These are phyloP conservation scores for Talaromyces ruber DNA, from an alignment of 495 filamentous ascomycete species.

Conservation along the genomic window DNA sequence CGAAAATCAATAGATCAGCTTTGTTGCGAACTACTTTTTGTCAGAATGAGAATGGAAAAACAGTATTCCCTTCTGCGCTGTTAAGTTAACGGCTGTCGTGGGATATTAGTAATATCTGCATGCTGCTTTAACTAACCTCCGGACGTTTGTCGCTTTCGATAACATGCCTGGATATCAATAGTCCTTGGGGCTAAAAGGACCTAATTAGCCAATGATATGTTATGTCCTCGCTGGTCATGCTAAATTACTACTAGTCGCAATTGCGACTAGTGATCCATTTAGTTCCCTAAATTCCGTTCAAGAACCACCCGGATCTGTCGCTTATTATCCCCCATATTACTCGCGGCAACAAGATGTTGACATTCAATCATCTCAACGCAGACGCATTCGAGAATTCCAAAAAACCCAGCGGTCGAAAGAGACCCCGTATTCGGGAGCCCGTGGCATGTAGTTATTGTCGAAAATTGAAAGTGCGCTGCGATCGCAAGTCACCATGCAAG, in stretches of 20 bases:
- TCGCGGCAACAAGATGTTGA: background rate
- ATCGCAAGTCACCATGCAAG: slow-evolving; percentile 15
- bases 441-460: slow-evolving; percentile 13
- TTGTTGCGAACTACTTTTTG: background rate
- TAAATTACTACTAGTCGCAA: background rate
- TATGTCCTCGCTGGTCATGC: background rate
- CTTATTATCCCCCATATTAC: background rate
- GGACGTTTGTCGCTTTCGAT: too few relatives aligned
- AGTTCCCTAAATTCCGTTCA: background rate
- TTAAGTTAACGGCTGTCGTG: background rate
- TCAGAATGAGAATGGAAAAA: background rate
- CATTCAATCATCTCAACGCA: background rate
- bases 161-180: too few relatives aligned
- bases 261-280: background rate
- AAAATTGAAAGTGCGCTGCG: slow-evolving; percentile 15
- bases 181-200: too few relatives aligned
- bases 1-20: background rate
- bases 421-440: slow-evolving; percentile 5
- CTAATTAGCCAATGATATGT: background rate
- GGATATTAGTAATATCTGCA: background rate
- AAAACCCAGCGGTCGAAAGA: background rate
- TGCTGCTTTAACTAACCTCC: background rate
- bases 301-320: background rate
- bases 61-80: too few relatives aligned
- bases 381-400: background rate